Conservation (phyloP, 176 grass and related monocot genomes). For the Puccinellia tenuiflora region DNA sequence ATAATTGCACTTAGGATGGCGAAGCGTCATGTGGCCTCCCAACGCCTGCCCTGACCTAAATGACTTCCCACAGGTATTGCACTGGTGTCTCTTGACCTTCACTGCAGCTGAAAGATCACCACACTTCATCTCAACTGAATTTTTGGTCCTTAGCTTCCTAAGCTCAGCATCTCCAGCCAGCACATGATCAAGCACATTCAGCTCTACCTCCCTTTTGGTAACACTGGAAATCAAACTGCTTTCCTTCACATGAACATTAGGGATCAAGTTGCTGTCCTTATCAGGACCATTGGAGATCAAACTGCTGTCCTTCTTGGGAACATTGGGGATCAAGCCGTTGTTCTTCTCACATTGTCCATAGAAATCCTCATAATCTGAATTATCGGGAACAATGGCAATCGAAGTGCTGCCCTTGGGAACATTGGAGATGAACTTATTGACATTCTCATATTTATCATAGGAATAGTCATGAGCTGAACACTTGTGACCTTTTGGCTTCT, state of each 20-base stretch:
- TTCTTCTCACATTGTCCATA: background rate
- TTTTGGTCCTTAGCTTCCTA: background rate
- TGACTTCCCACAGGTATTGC: slow-evolving; percentile 39
- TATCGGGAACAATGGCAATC: background rate
- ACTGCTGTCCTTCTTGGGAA: background rate
- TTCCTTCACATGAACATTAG: slow-evolving; percentile 1
- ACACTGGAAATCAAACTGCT: background rate
- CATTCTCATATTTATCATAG: background rate
- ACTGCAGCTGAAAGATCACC: slow-evolving; percentile 8
- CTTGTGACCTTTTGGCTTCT: background rate
- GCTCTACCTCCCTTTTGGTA: background rate
- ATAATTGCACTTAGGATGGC: background rate
- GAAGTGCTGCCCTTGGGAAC: slow-evolving; percentile 9
- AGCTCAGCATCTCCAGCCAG: background rate
- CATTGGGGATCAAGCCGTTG: background rate
- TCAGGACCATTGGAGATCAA: too few species aligned
- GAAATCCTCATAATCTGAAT: background rate
- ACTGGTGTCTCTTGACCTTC: slow-evolving; percentile 21
- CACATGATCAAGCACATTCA: slow-evolving; percentile 12
- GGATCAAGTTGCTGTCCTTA: background rate
- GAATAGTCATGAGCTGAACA: slow-evolving; percentile 2
- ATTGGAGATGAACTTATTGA: background rate
- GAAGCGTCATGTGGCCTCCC: slow-evolving; percentile 46
- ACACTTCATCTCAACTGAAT: slow-evolving; percentile 8
- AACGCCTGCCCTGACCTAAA: slow-evolving; percentile 42